Evolutionary conservation across 768 basidiomycete species (phyloP).

Genomic region (Leucocoprinus sp.): DNA sequence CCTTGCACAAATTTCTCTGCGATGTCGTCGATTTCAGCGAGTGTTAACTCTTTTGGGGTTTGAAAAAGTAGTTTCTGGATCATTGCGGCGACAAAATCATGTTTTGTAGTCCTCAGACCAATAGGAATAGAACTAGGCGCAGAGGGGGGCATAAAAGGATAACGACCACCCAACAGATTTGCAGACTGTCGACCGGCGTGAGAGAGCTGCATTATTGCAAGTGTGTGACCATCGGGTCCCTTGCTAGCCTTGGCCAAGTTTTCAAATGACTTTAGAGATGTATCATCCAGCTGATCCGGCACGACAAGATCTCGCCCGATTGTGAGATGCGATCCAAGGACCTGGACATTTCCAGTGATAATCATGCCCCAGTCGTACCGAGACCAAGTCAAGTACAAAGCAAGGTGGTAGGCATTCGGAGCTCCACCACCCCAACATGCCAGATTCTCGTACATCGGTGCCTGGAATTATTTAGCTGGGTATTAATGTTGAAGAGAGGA

Average conservation of each 20-base stretch:
- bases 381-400: conserved; percentile 72
- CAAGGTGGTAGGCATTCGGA: conserved; percentile 56
- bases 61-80: conserved; percentile 52
- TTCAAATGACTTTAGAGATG: conserved; percentile 41
- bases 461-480: conserved; percentile 36
- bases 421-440: conserved; percentile 56
- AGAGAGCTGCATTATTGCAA: conserved; percentile 77
- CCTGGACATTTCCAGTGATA: conserved; percentile 79
- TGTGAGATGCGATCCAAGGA: conserved; percentile 51
- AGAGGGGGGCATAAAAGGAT: conserved; percentile 48
- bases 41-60: conserved; percentile 51
- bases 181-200: conserved; percentile 81
- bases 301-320: conserved; percentile 68
- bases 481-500: neutral
- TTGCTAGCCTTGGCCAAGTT: conserved; percentile 45
- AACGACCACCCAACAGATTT: conserved; percentile 63
- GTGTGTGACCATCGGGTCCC: conserved; percentile 21
- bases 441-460: conserved; percentile 86
- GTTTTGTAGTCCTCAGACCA: conserved; percentile 20
- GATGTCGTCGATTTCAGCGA: conserved; percentile 50
- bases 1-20: conserved; percentile 60
- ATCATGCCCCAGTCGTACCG: conserved; percentile 80
- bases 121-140: conserved; percentile 63
- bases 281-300: conserved; percentile 35
- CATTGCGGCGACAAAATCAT: conserved; percentile 23